Evolutionary conservation across 1,284 basidiomycete species (phyloP).

Genomic region (Marasmius sp.): DNA sequence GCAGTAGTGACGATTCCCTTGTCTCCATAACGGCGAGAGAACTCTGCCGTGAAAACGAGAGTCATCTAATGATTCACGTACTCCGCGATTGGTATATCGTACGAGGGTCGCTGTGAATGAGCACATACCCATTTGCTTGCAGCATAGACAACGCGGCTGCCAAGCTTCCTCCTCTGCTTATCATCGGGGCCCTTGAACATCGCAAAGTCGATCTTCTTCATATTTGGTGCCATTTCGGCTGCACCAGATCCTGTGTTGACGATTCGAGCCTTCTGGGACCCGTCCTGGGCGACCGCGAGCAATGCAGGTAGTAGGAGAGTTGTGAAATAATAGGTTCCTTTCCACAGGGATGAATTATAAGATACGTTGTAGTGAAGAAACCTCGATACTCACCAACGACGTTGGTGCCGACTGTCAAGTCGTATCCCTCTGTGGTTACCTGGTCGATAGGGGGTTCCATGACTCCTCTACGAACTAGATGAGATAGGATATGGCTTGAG

Average conservation of each 20-base stretch:
- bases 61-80: conserved; percentile 21
- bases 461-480: conserved; percentile 39
- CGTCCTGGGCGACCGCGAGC: conserved; percentile 14
- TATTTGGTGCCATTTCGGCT: background rate
- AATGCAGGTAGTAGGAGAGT: conserved; percentile 39
- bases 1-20: conserved; percentile 52
- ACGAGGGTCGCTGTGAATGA: background rate
- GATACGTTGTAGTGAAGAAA: too few species aligned
- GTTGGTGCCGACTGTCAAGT: conserved; percentile 56
- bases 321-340: conserved; percentile 37
- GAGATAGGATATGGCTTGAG: background rate
- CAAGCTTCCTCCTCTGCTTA: background rate
- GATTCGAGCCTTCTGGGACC: conserved; percentile 33
- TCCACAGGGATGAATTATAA: conserved; percentile 4
- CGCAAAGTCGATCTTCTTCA: background rate
- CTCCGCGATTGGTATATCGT: too few species aligned
- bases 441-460: conserved; percentile 41
- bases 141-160: too few species aligned
- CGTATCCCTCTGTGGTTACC: conserved; percentile 54
- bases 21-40: conserved; percentile 48
- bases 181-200: background rate
- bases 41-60: conserved; percentile 46
- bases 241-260: conserved; percentile 27
- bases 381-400: conserved; percentile 30
- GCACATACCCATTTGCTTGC: too few species aligned